Evolutionary conservation across 2,329 filamentous ascomycete genomes (phyloP), one percentile per base, ranked within the genome.

Genomic region (Pseudonectria foliicola): DNA sequence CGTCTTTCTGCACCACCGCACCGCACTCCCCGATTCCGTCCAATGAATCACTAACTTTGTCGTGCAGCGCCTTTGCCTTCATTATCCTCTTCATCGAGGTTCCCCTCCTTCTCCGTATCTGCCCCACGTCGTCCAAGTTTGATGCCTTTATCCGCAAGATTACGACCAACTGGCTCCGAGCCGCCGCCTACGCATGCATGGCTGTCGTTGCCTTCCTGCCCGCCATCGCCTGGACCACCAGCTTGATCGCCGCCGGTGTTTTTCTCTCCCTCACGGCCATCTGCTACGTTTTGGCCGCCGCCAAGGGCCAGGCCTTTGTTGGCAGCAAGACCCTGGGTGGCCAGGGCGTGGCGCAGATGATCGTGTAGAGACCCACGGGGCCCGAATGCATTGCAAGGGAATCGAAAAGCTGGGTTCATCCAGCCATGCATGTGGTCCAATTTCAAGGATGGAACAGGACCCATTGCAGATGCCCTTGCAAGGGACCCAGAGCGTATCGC

Each of bases 161-260:
- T 70, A 87, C 87, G 45, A 94, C 89, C 40, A 96, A 95, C 71
- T 96, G 89, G 70, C 93, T 92, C 81, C 88, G 92, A 64, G 90
- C 90, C 13, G 83, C 70, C 38, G 82, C 94, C 57, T 98, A 98
- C 65, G 64, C 67, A 38, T 66, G 77, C 58, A 90, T 96, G 84
- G 84, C 78, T 50, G 56, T 82, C 33, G 62, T 94, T 29, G 88
- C 95, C 63, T 96, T 85, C 77, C 67, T 94, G 39, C 93, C 86
- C 59, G 67, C 89, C 44, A 71, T 84, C 41, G 54, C 67, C 14
- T 59, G 64, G 30, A 60, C 74, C 8, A 85, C 81, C 33, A 86
- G 80, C 55, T 67, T 98, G 61, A 85, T 98, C 48, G 92, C 85
- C 2, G 85, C 86, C 5, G 92, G 85, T 8, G 73, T 96, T 14